Base-by-base conservation (phyloP, 192 early-diverging fungal species). In the Coemansia sp. region DNA sequence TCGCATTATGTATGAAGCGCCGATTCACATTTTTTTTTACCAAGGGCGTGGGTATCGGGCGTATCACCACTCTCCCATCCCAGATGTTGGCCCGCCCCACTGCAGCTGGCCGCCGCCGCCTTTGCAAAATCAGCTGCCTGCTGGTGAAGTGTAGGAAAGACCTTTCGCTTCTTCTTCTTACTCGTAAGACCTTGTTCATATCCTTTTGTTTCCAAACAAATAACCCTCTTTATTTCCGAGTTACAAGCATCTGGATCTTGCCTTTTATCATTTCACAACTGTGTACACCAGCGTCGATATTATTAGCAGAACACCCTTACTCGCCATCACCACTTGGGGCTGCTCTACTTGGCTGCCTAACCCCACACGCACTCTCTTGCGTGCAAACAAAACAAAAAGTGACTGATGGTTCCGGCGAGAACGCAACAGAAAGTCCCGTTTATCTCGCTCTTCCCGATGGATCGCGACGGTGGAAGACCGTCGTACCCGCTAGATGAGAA, bases 401-500 rank as follows among this genome's bases (percentile, higher is more conserved):
- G 7, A 18, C 31, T 31, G 31, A 60, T 60, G 57, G 7, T 60
- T 60, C 57, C 57, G 31, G 29, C 57, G 13, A 60, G 57, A 60
- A 18, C 57, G 36, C 57, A 60, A 9, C 57, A 60, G 5, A 60
- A 60, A 60, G 31, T 31, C 57, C 18, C 57, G 7, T 60, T 60
- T 60, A 60, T 60, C 57, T 60, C 57, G 57, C 57, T 60, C 15
- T 60, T 60, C 57, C 57, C 57, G 29, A 60, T 60, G 57, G 57
- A 60, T 60, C 57, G 57, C 31, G 57, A 60, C 57, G 54, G 54
- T 5, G 54, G 54, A 57, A 33, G 54, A 29, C 29, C 29, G 54
- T 31, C 54, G 7, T 51, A 51, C 54, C 29, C 54, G 27, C 54
- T 31, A 33, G 29, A 57, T 33, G 29, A 57, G 10, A 27, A 27